Conservation (phyloP, 225 moss, liverwort and hornwort genomes). For the Thuidium tamariscinum region DNA sequence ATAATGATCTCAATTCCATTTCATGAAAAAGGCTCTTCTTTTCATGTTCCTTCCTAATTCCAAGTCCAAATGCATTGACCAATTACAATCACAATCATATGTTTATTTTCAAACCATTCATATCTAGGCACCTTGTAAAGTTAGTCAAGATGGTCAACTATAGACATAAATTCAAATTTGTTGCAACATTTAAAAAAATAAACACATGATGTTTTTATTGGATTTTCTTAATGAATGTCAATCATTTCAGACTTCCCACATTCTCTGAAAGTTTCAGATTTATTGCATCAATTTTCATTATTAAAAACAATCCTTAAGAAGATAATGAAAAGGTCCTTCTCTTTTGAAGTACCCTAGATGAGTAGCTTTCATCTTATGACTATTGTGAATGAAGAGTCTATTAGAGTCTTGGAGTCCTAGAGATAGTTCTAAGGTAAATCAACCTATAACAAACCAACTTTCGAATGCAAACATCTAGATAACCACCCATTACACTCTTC, state of each 20-base stretch:
- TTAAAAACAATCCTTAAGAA: not conserved
- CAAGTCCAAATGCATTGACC: not conserved
- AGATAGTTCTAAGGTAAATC: no score
- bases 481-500: no score
- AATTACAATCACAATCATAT: not conserved
- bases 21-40: accelerated
- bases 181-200: not conserved
- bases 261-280: not conserved
- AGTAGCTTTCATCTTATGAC: not conserved
- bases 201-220: accelerated
- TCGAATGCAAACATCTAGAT: no score
- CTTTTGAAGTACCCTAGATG: not conserved
- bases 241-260: not conserved
- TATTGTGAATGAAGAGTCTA: not conserved
- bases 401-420: no score
- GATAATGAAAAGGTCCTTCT: accelerated
- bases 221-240: not conserved
- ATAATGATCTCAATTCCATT: not conserved
- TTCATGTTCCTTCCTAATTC: not conserved
- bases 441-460: no score
- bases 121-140: not conserved
- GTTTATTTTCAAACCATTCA: not conserved
- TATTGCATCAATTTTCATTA: not conserved
- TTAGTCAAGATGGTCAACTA: not conserved
- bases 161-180: no score